Base-by-base conservation (phyloP, 352 stramenopile genomes). In the Phytophthora crassamura region DNA sequence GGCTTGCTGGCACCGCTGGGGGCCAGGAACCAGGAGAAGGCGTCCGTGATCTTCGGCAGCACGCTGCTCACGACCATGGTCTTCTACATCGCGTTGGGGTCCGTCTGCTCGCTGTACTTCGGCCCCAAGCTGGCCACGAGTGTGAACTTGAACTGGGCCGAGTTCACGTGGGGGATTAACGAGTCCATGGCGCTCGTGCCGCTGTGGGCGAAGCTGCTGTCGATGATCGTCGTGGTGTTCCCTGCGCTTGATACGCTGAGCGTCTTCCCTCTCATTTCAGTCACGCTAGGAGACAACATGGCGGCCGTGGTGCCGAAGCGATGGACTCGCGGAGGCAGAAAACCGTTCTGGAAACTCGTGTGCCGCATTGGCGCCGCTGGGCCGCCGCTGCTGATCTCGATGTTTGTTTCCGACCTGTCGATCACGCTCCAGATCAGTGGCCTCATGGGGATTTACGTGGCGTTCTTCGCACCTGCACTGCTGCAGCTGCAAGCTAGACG, bases 211-310 rank as follows among this genome's bases (percentile, higher is more conserved):
- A 83, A 83, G 33, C 49, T 80, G 38, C 64, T 92, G 53, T 93
- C 85, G 12, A 86, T 77, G 62, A 80, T 97, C 50, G 90, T 97
- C 22, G 89, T 97, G 22, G 57, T 97, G 7, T 97, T 97, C 54
- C 91, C 91, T 10, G 91, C 91, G 20, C 70, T 96, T 6, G 91
- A 97, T 61, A 97, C 90, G 9, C 67, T 97, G 51, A 96, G 86
- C 49, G 88, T 97, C 28, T 97, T 96, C 59, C 91, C 91, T n/a
- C 67, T 97, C 28, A 97, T 97, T 74, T 94, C 89, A 0, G 90
- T 95, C 41, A 97, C 91, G 15, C 78, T 97, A n/a, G 91, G 91
- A 22, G 89, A 97, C 69, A 97, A 96, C 72, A 89, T 97, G 68
- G 77, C 84, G 0, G 84, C 83, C 4, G 75, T 91, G 18, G 53